Evolutionary conservation across 768 basidiomycete species (phyloP).

Genomic region (Trametes punicea): DNA sequence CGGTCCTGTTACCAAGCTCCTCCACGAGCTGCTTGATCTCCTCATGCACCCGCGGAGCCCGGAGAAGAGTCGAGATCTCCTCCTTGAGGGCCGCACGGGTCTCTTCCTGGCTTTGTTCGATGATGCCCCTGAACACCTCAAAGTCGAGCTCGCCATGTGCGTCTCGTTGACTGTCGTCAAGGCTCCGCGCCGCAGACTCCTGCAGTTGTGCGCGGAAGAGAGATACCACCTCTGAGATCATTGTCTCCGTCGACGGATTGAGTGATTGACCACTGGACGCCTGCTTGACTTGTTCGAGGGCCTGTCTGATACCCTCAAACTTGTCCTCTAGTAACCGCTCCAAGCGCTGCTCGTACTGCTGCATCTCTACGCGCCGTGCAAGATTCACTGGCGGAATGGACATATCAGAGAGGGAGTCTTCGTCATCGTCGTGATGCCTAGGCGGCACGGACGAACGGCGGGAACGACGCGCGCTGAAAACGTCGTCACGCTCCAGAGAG

Average conservation of each 20-base stretch:
- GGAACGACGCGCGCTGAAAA: slow-evolving; percentile 38
- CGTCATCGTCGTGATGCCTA: slow-evolving; percentile 44
- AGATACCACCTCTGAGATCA: slow-evolving; percentile 63
- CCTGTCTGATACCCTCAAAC: slow-evolving; percentile 47
- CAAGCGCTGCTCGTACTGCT: slow-evolving; percentile 59
- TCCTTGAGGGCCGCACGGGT: slow-evolving; percentile 53
- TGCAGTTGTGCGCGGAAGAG: slow-evolving; percentile 67
- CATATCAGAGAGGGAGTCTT: slow-evolving; percentile 42
- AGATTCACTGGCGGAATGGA: slow-evolving; percentile 49
- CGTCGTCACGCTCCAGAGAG: slow-evolving; percentile 34
- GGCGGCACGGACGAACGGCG: slow-evolving; percentile 39
- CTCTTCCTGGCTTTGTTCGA: slow-evolving; percentile 66
- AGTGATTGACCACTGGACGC: slow-evolving; percentile 22
- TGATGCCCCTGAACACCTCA: slow-evolving; percentile 65
- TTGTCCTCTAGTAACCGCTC: slow-evolving; percentile 69
- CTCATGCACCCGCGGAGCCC: slow-evolving; percentile 29
- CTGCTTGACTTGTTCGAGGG: slow-evolving; percentile 30
- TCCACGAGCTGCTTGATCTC: slow-evolving; percentile 43
- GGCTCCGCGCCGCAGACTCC: slow-evolving; percentile 52
- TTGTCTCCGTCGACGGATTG: slow-evolving; percentile 51
- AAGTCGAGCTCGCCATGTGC: slow-evolving; percentile 77
- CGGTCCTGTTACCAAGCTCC: slow-evolving; percentile 52
- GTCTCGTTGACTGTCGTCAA: slow-evolving; percentile 64
- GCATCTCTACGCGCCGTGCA: slow-evolving; percentile 52
- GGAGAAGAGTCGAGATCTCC: slow-evolving; percentile 53